Base-by-base conservation (phyloP, 2,329 filamentous ascomycete genomes). In the Coniochaeta hoffmannii region DNA sequence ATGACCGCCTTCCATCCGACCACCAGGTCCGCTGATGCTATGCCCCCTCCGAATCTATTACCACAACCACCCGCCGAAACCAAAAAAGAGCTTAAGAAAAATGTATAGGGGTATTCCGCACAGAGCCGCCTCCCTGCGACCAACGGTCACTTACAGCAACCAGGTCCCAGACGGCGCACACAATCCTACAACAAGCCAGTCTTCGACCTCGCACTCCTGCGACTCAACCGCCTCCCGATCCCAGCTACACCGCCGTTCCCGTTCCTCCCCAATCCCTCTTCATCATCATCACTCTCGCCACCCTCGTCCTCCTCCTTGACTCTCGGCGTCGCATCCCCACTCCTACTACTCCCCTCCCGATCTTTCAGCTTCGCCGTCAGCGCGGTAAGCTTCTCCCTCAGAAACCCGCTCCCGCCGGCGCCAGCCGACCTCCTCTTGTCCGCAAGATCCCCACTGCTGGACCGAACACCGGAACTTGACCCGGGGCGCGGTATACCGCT, bases 311-410 rank as follows among this genome's bases (percentile, higher is more conserved):
- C 63, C 17, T 55, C 62, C 5, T 60, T 60, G 26, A 57, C 34
- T 14, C 22, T 15, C 6, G 53, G 28, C 26, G 31, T 51, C 28
- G 26, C 30, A 15, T 54, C 38, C 22, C 32, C 26, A 19, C 30
- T 28, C 19, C 65, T 12, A 62, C 62, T 10, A 61, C 58, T 44
- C 54, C 53, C 32, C 61, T 65, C 58, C 56, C 59, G 56, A n/a
- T 64, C 62, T 56, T 61, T 63, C 57, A 64, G 61, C 54, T 62
- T 61, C 38, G 58, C 55, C 28, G 60, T 62, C 51, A 66, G 56
- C 17, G 69, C 69, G 51, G 60, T 71, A 11, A 71, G 41, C 58
- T 68, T 74, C 26, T 72, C 71, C 30, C 65, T 65, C 6, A 74
- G 58, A 55, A 70, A 72, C 2, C 68, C 65, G 17, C 65, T 58